A percentile compares a stretch with the other conserved stretches of the same genome.
phyloP scores from a whole-genome alignment of 192 early-diverging fungal species.

The Endogone sp. region DNA sequence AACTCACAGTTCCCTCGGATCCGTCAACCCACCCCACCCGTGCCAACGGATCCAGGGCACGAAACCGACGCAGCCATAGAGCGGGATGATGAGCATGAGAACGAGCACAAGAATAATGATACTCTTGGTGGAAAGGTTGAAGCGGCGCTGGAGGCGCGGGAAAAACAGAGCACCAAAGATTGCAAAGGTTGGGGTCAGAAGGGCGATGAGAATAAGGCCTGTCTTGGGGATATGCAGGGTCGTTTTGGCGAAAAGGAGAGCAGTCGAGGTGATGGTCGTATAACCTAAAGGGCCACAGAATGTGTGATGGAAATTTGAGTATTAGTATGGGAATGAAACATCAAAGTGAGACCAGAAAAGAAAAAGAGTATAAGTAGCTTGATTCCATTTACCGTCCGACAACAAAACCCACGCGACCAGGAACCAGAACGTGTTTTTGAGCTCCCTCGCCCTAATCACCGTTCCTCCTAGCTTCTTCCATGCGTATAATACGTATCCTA shows the following conservation, averaged over 20 bases:
- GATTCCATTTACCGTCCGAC: slow-evolving; percentile 41
- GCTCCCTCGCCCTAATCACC: slow-evolving; percentile 36
- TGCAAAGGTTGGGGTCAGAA: slow-evolving; percentile 50
- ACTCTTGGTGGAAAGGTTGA: slow-evolving; percentile 28
- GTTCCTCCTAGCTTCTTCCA: slow-evolving; percentile 38
- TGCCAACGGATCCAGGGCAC: slow-evolving; percentile 28
- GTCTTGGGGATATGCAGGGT: slow-evolving; percentile 42
- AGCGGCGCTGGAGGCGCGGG: slow-evolving; percentile 36
- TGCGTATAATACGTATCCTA: slow-evolving; percentile 30
- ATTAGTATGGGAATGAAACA: background rate
- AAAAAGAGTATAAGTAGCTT: background rate
- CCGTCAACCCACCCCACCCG: slow-evolving; percentile 1
- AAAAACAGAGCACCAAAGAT: slow-evolving; percentile 48
- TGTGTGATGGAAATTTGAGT: background rate
- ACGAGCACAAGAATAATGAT: slow-evolving; percentile 38
- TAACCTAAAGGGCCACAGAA: slow-evolving; percentile 18
- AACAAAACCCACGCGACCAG: slow-evolving; percentile 63
- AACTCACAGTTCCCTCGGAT: background rate
- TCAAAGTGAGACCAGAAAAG: background rate
- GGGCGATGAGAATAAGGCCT: slow-evolving; percentile 41
- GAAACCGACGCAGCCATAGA: slow-evolving; percentile 34
- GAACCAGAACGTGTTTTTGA: slow-evolving; percentile 51
- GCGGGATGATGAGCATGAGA: slow-evolving; percentile 33
- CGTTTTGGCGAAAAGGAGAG: slow-evolving; percentile 54
- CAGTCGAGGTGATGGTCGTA: slow-evolving; percentile 48